These are phyloP conservation scores for Vigna mungo DNA, from an alignment of 306 rosid species.

Conservation along the genomic window DNA sequence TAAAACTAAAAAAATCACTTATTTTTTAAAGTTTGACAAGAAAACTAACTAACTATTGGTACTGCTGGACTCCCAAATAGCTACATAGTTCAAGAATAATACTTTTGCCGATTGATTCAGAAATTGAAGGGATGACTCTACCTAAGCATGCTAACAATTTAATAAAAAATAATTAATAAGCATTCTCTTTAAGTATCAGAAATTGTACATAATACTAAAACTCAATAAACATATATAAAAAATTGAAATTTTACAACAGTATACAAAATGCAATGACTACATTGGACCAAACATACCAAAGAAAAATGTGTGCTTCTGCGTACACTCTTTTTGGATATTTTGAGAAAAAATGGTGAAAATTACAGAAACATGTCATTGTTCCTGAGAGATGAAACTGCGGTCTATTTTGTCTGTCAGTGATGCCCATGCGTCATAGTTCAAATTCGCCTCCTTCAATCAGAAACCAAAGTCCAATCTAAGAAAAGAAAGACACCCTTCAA, in stretches of 20 bases:
- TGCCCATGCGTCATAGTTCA: neutral
- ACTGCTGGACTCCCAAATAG: neutral
- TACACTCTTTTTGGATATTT: neutral
- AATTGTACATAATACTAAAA: too few species aligned
- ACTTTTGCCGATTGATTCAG: neutral
- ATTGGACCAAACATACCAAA: neutral
- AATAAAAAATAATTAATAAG: too few species aligned
- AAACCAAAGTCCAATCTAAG: slow-evolving; percentile 13
- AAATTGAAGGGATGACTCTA: neutral
- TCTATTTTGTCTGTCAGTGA: neutral
- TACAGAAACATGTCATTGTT: neutral
- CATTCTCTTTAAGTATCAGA: too few species aligned
- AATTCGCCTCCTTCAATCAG: neutral
- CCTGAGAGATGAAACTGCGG: neutral
- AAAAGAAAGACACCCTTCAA: slow-evolving; percentile 10
- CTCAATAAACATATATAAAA: too few species aligned
- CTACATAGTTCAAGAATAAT: neutral
- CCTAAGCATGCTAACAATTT: neutral
- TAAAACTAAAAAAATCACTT: too few species aligned
- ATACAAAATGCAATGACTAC: too few species aligned
- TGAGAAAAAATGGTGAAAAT: neutral
- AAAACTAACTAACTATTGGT: neutral
- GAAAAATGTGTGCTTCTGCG: neutral
- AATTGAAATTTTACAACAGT: too few species aligned
- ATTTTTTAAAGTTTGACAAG: too few species aligned